Evolutionary conservation across 352 stramenopile genomes (phyloP), one percentile per base, ranked within the genome.

Genomic region (Thalassiosira oceanica): DNA sequence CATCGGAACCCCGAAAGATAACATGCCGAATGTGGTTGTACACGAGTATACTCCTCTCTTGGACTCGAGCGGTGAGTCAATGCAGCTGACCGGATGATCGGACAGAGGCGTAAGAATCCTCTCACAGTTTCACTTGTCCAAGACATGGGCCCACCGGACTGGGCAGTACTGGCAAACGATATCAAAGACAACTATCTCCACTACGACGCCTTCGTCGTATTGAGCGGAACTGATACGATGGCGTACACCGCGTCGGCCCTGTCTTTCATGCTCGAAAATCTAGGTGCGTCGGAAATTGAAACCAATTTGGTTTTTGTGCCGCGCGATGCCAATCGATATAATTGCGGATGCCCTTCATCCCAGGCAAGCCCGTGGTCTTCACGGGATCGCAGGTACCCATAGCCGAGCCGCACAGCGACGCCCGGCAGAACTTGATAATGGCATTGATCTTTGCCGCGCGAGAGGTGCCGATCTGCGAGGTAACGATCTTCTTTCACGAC

Each of bases 181-280:
- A 98, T 98, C 46, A 93, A 96, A 66, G 80, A 84, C 36, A 87
- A 95, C 29, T 98, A 98, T 88, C 93, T 93, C 79, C 81, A 97
- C 71, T 98, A 97, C 43, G 57, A 78, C 66, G 85, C 80, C 39
- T 98, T 98, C 64, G 95, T 98, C 37, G 89, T 98, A 50, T 83
- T 98, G 10, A 95, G 97, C 80, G 95, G 95, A 31, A 98, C 95
- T 0, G 96, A 99, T 81, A 99, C 96, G 0, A 98, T 99, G 95
- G 94, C 95, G 3, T 99, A 98, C 84, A 95, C 94, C 29, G 92
- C 95, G 3, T 96, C 92, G 31, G 95, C 95, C 28, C 76, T 98
- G 16, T 93, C 81, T 37, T 99, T 98, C 85, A 98, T 99, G 92
- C 87, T 99, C 26, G 94, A 97, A 69, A 96, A 97, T 87, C 80